A percentile compares a stretch with the other conserved stretches of the same genome.
Evolutionary conservation across 768 basidiomycete species (phyloP).

Genomic region (Tylopilus rubrobrunneus): DNA sequence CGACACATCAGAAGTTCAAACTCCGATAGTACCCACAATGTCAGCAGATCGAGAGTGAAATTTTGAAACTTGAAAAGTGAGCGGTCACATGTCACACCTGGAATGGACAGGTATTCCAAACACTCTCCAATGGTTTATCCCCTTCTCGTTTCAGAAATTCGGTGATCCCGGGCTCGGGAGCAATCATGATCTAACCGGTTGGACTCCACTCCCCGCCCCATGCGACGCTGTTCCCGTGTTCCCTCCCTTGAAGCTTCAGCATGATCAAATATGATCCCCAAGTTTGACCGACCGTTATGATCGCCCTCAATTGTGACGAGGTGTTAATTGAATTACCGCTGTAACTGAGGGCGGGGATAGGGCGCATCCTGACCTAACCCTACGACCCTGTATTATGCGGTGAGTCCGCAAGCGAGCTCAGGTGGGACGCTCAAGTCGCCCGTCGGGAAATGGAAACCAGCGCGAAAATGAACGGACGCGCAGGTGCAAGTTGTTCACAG

Average conservation of each 20-base stretch:
- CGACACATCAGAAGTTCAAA: neutral
- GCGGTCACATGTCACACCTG: too few relatives aligned
- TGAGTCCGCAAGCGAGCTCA: neutral
- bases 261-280: neutral
- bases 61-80: too few relatives aligned
- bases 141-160: neutral
- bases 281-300: neutral
- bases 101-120: neutral
- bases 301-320: neutral
- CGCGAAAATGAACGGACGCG: too few relatives aligned
- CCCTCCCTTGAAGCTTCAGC: neutral
- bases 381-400: neutral
- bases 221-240: neutral
- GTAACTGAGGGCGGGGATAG: constrained; percentile 6
- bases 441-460: too few relatives aligned
- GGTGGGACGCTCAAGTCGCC: neutral
- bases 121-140: neutral
- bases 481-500: too few relatives aligned
- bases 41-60: too few relatives aligned
- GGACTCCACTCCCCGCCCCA: neutral
- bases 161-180: neutral
- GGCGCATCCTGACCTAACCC: neutral
- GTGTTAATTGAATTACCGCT: neutral
- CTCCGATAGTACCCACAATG: too few relatives aligned
- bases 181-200: too few relatives aligned